Conservation (phyloP, 2,329 filamentous ascomycete species). For the Botryosphaeria dothidea region DNA sequence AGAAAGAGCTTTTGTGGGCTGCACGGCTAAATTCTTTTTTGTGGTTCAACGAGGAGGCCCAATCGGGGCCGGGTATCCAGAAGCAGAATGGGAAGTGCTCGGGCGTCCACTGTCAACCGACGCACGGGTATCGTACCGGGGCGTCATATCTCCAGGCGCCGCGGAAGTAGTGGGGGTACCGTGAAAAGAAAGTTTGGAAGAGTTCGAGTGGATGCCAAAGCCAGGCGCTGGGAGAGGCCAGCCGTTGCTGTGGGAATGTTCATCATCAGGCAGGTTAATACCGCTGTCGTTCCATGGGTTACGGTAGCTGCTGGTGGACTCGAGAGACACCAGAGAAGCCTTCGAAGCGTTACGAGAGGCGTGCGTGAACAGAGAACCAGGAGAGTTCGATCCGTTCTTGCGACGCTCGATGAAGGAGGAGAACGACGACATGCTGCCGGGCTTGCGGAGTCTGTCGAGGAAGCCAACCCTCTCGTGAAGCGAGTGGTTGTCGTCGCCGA, state of each 20-base stretch:
- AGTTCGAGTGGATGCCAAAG: conserved; percentile 25
- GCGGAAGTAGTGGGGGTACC: conserved; percentile 43
- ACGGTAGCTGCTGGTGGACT: conserved; percentile 92
- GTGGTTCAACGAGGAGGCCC: conserved; percentile 82
- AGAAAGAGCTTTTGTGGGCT: conserved; percentile 33
- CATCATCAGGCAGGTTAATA: conserved; percentile 89
- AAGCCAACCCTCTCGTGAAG: conserved; percentile 69
- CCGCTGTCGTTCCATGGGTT: conserved; percentile 99
- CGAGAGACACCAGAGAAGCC: conserved; percentile 92
- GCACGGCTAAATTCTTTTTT: conserved; percentile 22
- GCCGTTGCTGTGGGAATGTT: conserved; percentile 52
- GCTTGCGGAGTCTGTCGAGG: conserved; percentile 91
- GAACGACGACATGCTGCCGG: conserved; percentile 90
- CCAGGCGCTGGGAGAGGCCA: conserved; percentile 37
- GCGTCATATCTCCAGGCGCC: conserved; percentile 75
- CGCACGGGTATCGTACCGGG: conserved; percentile 78
- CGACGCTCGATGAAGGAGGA: conserved; percentile 94
- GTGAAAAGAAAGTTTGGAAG: conserved; percentile 25
- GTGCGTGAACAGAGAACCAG: conserved; percentile 80
- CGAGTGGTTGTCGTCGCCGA: conserved; percentile 76
- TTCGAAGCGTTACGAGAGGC: conserved; percentile 88
- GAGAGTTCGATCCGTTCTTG: conserved; percentile 85
- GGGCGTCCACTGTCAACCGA: conserved; percentile 90
- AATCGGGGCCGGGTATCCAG: conserved; percentile 92
- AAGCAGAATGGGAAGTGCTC: conserved; percentile 94